phyloP scores from a whole-genome alignment of 1,284 basidiomycete species.

The Cerioporus squamosus region DNA sequence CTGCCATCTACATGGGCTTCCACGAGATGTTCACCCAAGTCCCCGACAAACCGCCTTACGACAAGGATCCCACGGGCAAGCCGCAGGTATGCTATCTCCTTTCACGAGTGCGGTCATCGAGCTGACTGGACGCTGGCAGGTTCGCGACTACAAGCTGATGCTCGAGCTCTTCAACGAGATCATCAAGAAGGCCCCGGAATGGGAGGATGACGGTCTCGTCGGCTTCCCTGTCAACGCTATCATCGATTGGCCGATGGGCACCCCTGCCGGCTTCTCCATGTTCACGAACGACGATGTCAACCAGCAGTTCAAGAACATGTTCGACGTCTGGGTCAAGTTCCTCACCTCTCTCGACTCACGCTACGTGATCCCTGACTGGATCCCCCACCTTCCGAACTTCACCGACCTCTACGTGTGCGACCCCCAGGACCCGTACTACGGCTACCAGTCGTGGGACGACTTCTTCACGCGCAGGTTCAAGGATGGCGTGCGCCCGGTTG shows the following conservation, averaged over 20 bases:
- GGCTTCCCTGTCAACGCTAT: constrained; percentile 50
- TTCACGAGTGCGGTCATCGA: too few relatives aligned
- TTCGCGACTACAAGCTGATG: constrained; percentile 49
- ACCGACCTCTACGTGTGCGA: constrained; percentile 48
- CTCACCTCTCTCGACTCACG: constrained; percentile 48
- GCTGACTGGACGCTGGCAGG: constrained; percentile 25
- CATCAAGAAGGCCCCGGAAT: constrained; percentile 44
- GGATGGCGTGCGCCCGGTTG: constrained; percentile 44
- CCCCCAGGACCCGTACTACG: constrained; percentile 40
- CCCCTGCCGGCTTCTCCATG: constrained; percentile 45
- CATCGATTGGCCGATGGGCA: constrained; percentile 54
- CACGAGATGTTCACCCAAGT: constrained; percentile 42
- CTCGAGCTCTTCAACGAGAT: constrained; percentile 48
- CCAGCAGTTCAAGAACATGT: constrained; percentile 40
- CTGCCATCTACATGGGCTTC: constrained; percentile 44
- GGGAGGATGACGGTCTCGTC: constrained; percentile 39
- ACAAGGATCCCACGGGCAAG: constrained; percentile 10
- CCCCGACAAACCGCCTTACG: constrained; percentile 17
- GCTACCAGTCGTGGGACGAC: constrained; percentile 57
- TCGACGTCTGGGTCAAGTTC: constrained; percentile 52
- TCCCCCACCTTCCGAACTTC: constrained; percentile 36
- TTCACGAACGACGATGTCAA: constrained; percentile 52
- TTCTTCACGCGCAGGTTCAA: constrained; percentile 54
- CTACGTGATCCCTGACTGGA: constrained; percentile 52
- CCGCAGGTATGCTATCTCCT: constrained; percentile 10